Conservation (phyloP, 257 asterid genomes). For the Solanum chiquidenum region DNA sequence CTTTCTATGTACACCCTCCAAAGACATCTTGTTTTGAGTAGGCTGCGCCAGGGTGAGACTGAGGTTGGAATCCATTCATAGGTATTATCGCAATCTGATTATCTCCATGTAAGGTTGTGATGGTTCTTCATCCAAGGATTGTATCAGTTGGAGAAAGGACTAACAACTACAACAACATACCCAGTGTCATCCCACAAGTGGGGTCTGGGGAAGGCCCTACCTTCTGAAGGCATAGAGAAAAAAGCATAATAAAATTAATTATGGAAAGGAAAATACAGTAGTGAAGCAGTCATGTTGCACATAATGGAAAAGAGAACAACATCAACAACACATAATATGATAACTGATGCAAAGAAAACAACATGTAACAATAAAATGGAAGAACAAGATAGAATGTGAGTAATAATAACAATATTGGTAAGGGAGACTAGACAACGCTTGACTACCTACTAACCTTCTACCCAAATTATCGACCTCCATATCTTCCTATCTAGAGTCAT, state of each 20-base stretch:
- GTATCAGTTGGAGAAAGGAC: not conserved
- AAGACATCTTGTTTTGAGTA: not conserved
- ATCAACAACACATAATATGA: not conserved
- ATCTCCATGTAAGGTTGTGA: not conserved
- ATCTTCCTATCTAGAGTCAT: too few relatives aligned
- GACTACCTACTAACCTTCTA: not conserved
- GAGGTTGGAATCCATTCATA: not conserved
- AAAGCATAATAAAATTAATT: not conserved
- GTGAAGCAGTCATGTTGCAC: not conserved
- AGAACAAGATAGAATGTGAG: not conserved
- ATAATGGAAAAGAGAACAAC: not conserved
- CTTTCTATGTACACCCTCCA: not conserved
- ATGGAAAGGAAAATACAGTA: not conserved
- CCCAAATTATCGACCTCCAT: not conserved
- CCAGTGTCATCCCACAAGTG: not conserved
- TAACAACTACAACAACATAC: not conserved
- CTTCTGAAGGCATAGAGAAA: not conserved
- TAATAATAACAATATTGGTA: not conserved
- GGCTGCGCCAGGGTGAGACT: not conserved
- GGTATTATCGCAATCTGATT: not conserved
- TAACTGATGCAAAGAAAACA: not conserved
- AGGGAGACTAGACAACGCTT: not conserved
- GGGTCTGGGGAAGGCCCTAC: not conserved
- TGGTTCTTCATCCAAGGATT: not conserved
- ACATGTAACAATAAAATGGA: not conserved